Evolutionary conservation across 2,329 filamentous ascomycete genomes (phyloP).

Genomic region (Fusarium longipes): DNA sequence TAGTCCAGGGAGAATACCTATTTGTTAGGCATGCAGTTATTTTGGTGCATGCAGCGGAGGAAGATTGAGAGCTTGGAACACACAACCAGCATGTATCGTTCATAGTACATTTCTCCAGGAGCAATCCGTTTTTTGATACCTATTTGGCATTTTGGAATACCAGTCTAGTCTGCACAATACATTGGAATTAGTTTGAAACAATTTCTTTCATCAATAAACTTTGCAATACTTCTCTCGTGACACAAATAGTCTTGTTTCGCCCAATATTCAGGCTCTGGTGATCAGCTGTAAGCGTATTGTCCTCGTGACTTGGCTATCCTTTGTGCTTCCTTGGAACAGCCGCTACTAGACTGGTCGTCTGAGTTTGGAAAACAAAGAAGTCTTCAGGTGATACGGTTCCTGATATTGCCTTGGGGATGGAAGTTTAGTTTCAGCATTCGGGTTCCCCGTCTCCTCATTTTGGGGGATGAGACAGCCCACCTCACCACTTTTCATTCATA

Average conservation of each 20-base stretch:
- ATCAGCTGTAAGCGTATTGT: neutral
- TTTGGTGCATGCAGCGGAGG: constrained; percentile 18
- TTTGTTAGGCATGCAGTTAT: constrained; percentile 13
- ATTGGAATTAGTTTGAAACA: constrained; percentile 10
- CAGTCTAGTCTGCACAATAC: constrained; percentile 1
- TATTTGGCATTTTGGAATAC: constrained; percentile 36
- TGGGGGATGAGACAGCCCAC: neutral
- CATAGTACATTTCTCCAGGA: constrained; percentile 35
- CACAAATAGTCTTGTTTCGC: neutral
- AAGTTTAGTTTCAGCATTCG: neutral
- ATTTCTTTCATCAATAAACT: neutral
- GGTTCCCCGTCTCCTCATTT: neutral
- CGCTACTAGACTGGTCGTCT: neutral
- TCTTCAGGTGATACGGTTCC: neutral
- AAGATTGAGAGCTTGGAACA: constrained; percentile 16
- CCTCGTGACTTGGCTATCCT: constrained; percentile 13
- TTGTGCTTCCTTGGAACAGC: constrained; percentile 9
- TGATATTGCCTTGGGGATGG: neutral
- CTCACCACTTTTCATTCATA: neutral
- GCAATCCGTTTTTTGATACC: constrained; percentile 43
- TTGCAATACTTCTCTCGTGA: neutral
- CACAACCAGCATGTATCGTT: constrained; percentile 6
- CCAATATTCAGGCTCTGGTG: neutral
- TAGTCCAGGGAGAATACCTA: constrained; percentile 32
- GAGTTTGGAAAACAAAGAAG: neutral